Evolutionary conservation across 805 yeast species (phyloP).

Genomic region (Kuraishia capsulata): DNA sequence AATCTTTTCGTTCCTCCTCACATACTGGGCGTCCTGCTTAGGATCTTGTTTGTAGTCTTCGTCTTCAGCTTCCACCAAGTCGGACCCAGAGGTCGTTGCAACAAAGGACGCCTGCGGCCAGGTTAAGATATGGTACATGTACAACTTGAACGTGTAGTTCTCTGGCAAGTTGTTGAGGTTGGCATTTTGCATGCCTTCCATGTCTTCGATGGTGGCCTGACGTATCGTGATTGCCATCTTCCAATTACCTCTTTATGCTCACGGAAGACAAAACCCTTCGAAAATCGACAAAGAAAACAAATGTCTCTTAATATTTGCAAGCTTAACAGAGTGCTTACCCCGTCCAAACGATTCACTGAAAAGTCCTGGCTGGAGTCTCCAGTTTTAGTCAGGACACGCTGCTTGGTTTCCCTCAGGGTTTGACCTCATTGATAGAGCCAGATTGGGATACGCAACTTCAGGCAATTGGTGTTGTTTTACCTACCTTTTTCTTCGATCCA

Average conservation of each 20-base stretch:
- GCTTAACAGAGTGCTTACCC: no score
- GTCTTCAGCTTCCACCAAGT: constrained; percentile 15
- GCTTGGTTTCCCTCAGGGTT: no score
- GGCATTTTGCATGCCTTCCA: constrained; percentile 94
- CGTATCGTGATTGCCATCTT: constrained; percentile 80
- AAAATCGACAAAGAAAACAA: no score
- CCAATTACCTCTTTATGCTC: neutral
- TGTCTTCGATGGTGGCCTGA: constrained; percentile 76
- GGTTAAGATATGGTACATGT: constrained; percentile 84
- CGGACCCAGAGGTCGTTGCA: constrained; percentile 69
- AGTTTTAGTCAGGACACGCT: no score
- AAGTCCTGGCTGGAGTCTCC: no score
- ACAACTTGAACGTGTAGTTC: constrained; percentile 85
- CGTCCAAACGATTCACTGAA: no score
- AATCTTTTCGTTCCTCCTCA: constrained; percentile 61
- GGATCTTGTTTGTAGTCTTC: constrained; percentile 6
- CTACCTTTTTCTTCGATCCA: no score
- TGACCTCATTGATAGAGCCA: neutral
- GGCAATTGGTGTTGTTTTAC: no score
- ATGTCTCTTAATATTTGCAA: no score
- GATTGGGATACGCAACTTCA: no score
- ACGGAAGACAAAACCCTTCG: no score
- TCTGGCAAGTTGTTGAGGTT: constrained; percentile 89
- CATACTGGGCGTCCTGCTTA: constrained; percentile 36
- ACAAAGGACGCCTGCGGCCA: constrained; percentile 99